Base-by-base conservation (phyloP, 371 early-diverging fungal species). In the Apophysomyces variabilis region DNA sequence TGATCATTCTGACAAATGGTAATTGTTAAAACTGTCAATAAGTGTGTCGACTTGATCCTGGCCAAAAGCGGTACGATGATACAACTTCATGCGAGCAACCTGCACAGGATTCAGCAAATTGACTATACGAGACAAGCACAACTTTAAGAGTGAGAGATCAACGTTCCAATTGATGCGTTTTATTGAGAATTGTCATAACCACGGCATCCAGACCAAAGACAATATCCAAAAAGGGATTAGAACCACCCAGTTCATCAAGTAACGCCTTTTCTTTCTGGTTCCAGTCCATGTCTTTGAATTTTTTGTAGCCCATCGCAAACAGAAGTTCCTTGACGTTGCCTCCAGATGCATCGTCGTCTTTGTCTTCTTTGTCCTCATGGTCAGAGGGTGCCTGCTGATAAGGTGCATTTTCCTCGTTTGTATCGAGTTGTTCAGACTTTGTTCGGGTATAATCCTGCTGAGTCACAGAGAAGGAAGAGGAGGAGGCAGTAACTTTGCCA, bases 261-360 rank as follows among this genome's bases (percentile, higher is more conserved):
- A 47, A 47, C 47, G 47, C 47, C 47, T 47, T 47, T 47, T 47
- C 47, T n/a, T 47, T 47, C 47, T 47, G 47, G 47, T 47, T 47
- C 13, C 47, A 47, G 0, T n/a, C 47, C 47, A n/a, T 47, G 1
- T 4, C n/a, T 47, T 47, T 47, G n/a, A 47, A 14, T 47, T 47
- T 47, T 47, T 47, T 9, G 47, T 47, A 47, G 16, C 47, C n/a
- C 47, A 47, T 47, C 47, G 47, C n/a, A 47, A 47, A 47, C 47
- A 47, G 47, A 47, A 47, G 21, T n/a, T 47, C 47, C 7, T 47
- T 47, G 47, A 47, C 4, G 47, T 18, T 47, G 47, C 47, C n/a
- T 47, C 21, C 18, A 47, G 47, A 18, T 47, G 13, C 47, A 47
- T n/a, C 47, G 47, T 47, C 41, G 0, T 13, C 47, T n/a, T 47